Evolutionary conservation across 2,329 filamentous ascomycete species (phyloP), one percentile per base, ranked within the genome.

Genomic region (Sarocladium oryzae): DNA sequence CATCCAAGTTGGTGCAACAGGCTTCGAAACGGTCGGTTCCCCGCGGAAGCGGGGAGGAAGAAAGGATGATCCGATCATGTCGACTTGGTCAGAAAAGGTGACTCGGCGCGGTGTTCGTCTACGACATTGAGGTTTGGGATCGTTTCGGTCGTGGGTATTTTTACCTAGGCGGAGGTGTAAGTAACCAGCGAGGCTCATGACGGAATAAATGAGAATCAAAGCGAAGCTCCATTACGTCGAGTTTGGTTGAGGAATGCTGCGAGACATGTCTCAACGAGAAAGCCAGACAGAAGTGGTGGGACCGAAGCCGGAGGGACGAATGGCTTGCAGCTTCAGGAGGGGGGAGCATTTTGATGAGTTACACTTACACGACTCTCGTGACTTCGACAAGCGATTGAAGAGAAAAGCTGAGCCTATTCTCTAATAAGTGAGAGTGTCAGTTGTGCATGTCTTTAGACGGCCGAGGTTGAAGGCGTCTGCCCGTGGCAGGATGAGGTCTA

Each of bases 21-120:
- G 26, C 18, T 60, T 57, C 32, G 72, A 61, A 49, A 67, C 69
- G 20, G 74, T 70, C 55, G 77, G 71, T 64, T 81, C 76, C 57
- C 81, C 81, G 66, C 81, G 79, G 60, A 85, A 84, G 60, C 80
- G 78, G 63, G 72, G 73, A 53, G 81, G 82, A 16, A 85, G 71
- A 54, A 84, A 70, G 56, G 71, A 74, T 43, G 77, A 70, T 55
- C 75, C 71, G 59, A 77, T 75, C 75, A 78, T 82, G 58, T 68
- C 64, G 64, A 63, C 56, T 53, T 59, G 65, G 63, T 64, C 62
- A 62, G 60, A 61, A 61, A 66, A 63, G 61, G 58, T 60, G 50
- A 63, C 58, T 63, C 57, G 63, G 56, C 54, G 60, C 48, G 49
- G 23, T 49, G 16, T 16, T 38, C 56, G 56, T 61, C 57, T 63